Conservation (phyloP, 2,329 filamentous ascomycete genomes). For the Microcyclospora tardicrescens region DNA sequence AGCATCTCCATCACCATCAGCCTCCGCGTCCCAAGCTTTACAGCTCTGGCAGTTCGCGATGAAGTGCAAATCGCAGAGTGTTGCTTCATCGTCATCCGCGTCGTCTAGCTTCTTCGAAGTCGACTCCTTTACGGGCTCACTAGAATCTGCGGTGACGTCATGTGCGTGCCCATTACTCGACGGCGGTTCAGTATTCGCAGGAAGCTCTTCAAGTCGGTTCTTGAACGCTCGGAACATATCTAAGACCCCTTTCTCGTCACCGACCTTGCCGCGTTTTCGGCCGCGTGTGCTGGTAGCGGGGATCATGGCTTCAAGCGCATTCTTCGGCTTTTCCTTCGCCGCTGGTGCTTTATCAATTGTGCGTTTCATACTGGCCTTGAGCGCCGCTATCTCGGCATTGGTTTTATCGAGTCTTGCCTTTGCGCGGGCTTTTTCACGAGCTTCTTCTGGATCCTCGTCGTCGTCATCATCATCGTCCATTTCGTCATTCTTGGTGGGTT, state of each 20-base stretch:
- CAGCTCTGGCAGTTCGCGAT: conserved; percentile 93
- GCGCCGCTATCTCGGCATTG: conserved; percentile 66
- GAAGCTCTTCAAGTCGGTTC: conserved; percentile 48
- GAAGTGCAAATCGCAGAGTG: conserved; percentile 85
- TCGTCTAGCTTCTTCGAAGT: conserved; percentile 1
- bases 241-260: conserved; percentile 5
- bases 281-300: conserved; percentile 57
- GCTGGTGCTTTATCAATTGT: conserved; percentile 28
- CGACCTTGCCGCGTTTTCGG: conserved; percentile 50
- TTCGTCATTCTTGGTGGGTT: neutral
- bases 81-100: conserved; percentile 53
- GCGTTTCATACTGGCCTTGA: conserved; percentile 72
- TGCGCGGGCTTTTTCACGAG: conserved; percentile 7
- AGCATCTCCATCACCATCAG: conserved; percentile 45
- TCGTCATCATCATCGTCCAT: conserved; percentile 5
- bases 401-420: conserved; percentile 44
- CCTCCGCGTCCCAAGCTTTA: conserved; percentile 54
- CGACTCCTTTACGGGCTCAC: neutral
- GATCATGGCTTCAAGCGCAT: conserved; percentile 60
- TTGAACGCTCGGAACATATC: neutral
- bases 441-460: conserved; percentile 13
- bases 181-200: conserved; percentile 2
- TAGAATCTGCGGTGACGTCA: neutral
- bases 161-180: conserved; percentile 4
- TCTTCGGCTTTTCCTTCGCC: conserved; percentile 47